phyloP scores from a whole-genome alignment of 768 basidiomycete genomes.

The Sistotremastrum niveocremeum region DNA sequence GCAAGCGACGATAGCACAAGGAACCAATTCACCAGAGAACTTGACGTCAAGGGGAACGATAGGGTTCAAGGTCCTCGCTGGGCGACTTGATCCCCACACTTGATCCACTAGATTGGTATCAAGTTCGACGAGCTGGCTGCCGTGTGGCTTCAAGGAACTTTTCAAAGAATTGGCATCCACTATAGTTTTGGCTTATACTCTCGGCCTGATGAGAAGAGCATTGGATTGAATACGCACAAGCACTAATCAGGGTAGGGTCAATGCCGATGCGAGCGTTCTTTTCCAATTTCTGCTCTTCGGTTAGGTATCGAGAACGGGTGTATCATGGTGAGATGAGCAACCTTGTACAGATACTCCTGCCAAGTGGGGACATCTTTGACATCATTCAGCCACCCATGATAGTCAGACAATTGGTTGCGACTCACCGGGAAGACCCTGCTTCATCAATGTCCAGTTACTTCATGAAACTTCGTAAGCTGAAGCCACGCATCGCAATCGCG shows the following conservation, averaged over 20 bases:
- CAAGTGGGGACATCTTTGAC: constrained; percentile 70
- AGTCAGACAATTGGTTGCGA: constrained; percentile 5
- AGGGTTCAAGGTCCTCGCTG: constrained; percentile 49
- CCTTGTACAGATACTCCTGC: constrained; percentile 78
- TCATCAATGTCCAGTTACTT: constrained; percentile 91
- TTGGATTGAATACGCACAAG: constrained; percentile 28
- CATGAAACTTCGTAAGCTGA: not conserved
- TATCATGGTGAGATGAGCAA: constrained; percentile 10
- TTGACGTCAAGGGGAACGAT: constrained; percentile 60
- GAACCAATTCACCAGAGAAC: constrained; percentile 42
- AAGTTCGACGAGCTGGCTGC: constrained; percentile 57
- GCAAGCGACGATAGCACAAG: not conserved
- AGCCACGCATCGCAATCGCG: not conserved
- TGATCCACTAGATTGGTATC: constrained; percentile 62
- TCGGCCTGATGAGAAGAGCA: not conserved
- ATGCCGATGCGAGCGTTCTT: constrained; percentile 60
- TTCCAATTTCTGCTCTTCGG: constrained; percentile 38
- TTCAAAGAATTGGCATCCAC: constrained; percentile 53
- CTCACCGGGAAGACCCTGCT: constrained; percentile 70
- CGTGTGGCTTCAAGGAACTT: constrained; percentile 36
- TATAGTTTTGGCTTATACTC: constrained; percentile 12
- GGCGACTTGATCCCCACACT: constrained; percentile 60
- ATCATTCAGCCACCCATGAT: too few relatives aligned
- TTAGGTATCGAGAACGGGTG: not conserved
- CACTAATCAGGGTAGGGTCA: constrained; percentile 64